phyloP scores from a whole-genome alignment of 129 eudicot genomes.

The Tanacetum coccineum region DNA sequence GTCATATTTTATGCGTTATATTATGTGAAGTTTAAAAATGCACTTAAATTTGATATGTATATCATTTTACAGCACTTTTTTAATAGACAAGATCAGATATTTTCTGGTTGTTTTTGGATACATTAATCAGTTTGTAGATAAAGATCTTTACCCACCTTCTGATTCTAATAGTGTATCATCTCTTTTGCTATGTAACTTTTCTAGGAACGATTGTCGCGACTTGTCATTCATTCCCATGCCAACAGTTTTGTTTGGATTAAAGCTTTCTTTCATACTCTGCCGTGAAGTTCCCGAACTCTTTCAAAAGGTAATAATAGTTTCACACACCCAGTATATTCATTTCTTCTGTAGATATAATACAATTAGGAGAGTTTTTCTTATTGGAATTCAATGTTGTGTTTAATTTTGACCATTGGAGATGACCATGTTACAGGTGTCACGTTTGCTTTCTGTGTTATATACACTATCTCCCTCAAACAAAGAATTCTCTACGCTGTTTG shows the following conservation, averaged over 20 bases:
- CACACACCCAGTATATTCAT: not conserved
- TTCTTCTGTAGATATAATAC: not conserved
- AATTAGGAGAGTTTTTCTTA: not conserved
- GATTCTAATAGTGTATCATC: conserved; percentile 18
- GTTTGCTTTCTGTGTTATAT: conserved; percentile 67
- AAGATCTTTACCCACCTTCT: conserved; percentile 3
- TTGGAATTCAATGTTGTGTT: conserved; percentile 12
- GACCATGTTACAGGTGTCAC: conserved; percentile 59
- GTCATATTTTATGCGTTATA: not conserved
- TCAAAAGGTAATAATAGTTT: conserved; percentile 52
- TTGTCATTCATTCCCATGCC: conserved; percentile 37
- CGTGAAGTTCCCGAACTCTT: conserved; percentile 76
- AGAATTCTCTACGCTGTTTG: conserved; percentile 31
- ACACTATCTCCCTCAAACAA: conserved; percentile 43
- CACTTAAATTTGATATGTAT: too few relatives aligned
- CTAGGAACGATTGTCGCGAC: conserved; percentile 42
- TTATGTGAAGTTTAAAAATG: too few relatives aligned
- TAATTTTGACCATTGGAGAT: conserved; percentile 2
- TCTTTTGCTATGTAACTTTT: conserved; percentile 22
- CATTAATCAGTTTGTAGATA: not conserved
- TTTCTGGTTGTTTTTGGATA: conserved; percentile 11
- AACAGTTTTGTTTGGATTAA: conserved; percentile 51
- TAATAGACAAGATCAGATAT: not conserved
- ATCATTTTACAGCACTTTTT: too few relatives aligned
- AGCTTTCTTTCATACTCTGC: conserved; percentile 54